A percentile compares a stretch with the other conserved stretches of the same genome.
Evolutionary conservation across 805 yeast genomes (phyloP).

Genomic region (Kazachstania bromeliacearum): DNA sequence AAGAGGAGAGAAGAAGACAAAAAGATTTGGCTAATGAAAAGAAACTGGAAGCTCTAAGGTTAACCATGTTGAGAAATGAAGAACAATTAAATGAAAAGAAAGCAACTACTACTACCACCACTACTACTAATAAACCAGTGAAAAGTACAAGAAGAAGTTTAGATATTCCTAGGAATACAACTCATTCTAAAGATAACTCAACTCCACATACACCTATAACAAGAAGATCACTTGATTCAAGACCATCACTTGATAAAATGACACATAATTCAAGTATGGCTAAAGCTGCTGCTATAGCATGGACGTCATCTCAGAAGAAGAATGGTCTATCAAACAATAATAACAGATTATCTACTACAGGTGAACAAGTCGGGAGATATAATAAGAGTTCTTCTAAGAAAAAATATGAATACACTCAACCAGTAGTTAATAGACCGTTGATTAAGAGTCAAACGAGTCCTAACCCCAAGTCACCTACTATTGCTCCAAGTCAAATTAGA

Average conservation of each 20-base stretch:
- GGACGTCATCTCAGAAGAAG: constrained; percentile 5
- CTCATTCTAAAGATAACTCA: neutral
- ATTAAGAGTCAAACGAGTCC: neutral
- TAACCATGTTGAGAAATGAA: constrained; percentile 4
- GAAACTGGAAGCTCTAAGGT: constrained; percentile 4
- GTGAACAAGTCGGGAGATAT: neutral
- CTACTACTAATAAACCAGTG: neutral
- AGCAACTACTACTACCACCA: neutral
- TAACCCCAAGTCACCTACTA: neutral
- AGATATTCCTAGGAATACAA: constrained; percentile 3
- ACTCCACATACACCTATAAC: neutral
- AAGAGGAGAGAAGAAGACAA: constrained; percentile 6
- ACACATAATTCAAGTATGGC: constrained; percentile 4
- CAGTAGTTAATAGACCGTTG: neutral
- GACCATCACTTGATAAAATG: constrained; percentile 1
- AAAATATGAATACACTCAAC: no score
- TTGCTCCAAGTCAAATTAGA: no score
- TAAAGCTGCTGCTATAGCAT: constrained; percentile 8
- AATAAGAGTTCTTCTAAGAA: no score
- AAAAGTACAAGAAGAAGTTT: constrained; percentile 5
- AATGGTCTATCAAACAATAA: neutral
- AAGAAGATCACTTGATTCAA: constrained; percentile 1
- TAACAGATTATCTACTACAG: neutral
- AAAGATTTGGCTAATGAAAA: constrained; percentile 5
- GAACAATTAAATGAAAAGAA: constrained; percentile 1